Base-by-base conservation (phyloP, 1,284 basidiomycete genomes). In the Cerioporus squamosus region DNA sequence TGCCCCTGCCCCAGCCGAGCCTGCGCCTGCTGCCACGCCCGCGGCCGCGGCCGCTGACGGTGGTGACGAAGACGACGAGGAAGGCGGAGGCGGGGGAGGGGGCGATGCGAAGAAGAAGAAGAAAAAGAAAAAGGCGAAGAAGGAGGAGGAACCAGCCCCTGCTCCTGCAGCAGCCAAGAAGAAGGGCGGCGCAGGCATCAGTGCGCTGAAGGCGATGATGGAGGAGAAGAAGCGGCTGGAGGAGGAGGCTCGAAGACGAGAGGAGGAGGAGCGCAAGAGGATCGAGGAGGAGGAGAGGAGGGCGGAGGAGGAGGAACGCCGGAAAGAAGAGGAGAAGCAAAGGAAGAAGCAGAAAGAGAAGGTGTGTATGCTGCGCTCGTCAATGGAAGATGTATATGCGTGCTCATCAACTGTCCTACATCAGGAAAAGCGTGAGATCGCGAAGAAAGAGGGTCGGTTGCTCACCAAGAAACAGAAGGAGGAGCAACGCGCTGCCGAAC, bases 401-500 rank as follows among this genome's bases (percentile, higher is more conserved):
- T 45, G 23, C 50, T 56, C 50, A 64, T 39, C 20, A n/a, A 55
- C 3, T 12, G 3, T 42, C 57, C 44, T 59, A 17, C 18, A 18
- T 26, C 62, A 94, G 93, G 88, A 85, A 44, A 95, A 95, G 75
- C 85, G 84, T 51, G 94, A 95, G 68, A 70, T 90, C 45, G 87
- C 91, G 22, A 93, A 91, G 81, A 95, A 95, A 72, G 95, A 97
- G 75, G 95, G 95, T 33, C 86, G 91, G 54, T 78, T 95, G 31
- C 82, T 98, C 46, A 97, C 95, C 6, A 94, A 95, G 72, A 98
- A 97, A 77, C 96, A 99, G 74, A 98, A 96, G 77, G 93, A 94
- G 69, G 96, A 98, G 73, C 90, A 86, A 67, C 91, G 92, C 17
- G 91, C 90, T 59, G 96, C 95, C 8, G 96, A 98, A 74, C 86